These are phyloP conservation scores for Antitrichia curtipendula DNA, from an alignment of 225 moss, liverwort and hornwort genomes.

Conservation along the genomic window DNA sequence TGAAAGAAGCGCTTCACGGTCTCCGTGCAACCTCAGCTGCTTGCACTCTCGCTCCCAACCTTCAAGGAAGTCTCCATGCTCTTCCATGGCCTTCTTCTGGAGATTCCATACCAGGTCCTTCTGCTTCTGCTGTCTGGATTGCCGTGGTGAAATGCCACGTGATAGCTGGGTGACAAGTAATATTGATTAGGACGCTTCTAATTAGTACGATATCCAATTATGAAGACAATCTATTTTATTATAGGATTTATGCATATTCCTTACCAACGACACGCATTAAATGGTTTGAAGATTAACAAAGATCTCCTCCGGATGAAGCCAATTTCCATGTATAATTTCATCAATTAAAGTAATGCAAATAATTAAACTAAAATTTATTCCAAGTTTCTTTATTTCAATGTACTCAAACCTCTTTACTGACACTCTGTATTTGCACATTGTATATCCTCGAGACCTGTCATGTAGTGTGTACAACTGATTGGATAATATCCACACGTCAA, in stretches of 20 bases:
- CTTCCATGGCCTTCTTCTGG: constrained; percentile 7
- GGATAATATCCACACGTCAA: neutral
- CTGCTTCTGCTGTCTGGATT: neutral
- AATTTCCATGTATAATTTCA: neutral
- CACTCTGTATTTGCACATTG: neutral
- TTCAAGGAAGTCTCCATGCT: constrained; percentile 6
- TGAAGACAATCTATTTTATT: neutral
- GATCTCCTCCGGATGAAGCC: neutral
- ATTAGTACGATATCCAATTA: neutral
- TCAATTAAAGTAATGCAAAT: neutral
- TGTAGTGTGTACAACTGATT: neutral
- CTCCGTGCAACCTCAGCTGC: neutral
- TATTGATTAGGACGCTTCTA: neutral
- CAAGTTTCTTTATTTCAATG: neutral
- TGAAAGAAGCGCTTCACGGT: constrained; percentile 10
- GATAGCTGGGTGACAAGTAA: neutral
- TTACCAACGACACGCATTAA: neutral
- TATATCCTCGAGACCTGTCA: neutral
- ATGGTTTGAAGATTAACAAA: neutral
- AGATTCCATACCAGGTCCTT: neutral
- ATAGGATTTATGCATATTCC: neutral
- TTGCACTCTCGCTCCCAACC: constrained; percentile 15
- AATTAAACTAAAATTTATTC: neutral
- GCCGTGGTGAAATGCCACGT: neutral
- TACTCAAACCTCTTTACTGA: neutral